Conservation (phyloP, 768 basidiomycete genomes). For the Naganishia vaughanmartiniae region DNA sequence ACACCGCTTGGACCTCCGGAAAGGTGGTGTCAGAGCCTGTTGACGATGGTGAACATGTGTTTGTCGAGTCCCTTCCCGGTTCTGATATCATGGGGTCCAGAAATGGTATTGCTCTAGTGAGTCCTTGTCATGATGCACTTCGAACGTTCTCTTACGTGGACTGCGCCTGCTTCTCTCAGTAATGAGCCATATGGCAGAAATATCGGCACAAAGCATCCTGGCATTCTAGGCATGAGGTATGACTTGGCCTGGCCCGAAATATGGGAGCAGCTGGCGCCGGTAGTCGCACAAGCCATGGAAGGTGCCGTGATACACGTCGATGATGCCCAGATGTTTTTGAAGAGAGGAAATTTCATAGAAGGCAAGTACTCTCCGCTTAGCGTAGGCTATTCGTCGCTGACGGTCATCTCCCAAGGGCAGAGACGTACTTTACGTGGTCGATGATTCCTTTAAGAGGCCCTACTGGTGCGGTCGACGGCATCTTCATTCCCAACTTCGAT, state of each 20-base stretch:
- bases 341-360: slow-evolving; percentile 12
- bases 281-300: slow-evolving; percentile 5
- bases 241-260: slow-evolving; percentile 30
- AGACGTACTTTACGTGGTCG: slow-evolving; percentile 25
- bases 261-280: slow-evolving; percentile 21
- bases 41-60: slow-evolving; percentile 22
- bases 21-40: slow-evolving; percentile 17
- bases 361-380: slow-evolving; percentile 8
- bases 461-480: neutral
- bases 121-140: no score
- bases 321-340: slow-evolving; percentile 28
- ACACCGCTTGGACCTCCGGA: slow-evolving; percentile 20
- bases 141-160: neutral
- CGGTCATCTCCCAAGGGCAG: neutral
- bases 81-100: slow-evolving; percentile 26
- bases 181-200: slow-evolving; percentile 25
- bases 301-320: slow-evolving; percentile 23
- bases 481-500: slow-evolving; percentile 30
- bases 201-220: slow-evolving; percentile 30
- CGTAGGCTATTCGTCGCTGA: neutral
- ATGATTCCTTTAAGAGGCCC: slow-evolving; percentile 11
- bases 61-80: slow-evolving; percentile 30
- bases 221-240: slow-evolving; percentile 24
- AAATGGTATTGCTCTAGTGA: slow-evolving; percentile 28
- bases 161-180: neutral